Evolutionary conservation across 1,284 basidiomycete species (phyloP).

Genomic region (Pyrrhoderma noxium): DNA sequence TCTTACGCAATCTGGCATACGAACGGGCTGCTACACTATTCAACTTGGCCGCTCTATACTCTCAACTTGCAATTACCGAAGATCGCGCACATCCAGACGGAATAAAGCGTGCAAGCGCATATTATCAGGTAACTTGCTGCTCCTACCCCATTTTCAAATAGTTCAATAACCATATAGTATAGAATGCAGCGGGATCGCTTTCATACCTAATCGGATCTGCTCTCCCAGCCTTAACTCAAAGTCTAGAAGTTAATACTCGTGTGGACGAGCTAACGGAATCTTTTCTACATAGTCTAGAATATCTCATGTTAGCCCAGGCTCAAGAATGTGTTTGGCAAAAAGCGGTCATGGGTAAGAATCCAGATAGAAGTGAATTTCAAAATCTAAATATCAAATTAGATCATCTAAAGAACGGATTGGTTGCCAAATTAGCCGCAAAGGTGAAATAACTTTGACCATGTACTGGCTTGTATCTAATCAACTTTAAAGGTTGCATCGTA

Average conservation of each 20-base stretch:
- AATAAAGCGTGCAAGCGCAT: conserved; percentile 64
- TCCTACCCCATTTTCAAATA: too few relatives aligned
- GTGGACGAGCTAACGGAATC: conserved; percentile 60
- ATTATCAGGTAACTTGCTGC: conserved; percentile 71
- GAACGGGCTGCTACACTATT: conserved; percentile 75
- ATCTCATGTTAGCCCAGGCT: conserved; percentile 87
- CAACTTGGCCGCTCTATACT: conserved; percentile 80
- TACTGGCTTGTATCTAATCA: too few relatives aligned
- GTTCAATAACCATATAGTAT: not conserved
- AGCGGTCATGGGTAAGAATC: conserved; percentile 76
- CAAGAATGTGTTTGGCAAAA: conserved; percentile 98
- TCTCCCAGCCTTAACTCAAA: conserved; percentile 47
- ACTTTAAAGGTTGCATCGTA: conserved; percentile 68
- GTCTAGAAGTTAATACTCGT: conserved; percentile 45
- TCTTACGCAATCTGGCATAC: conserved; percentile 67
- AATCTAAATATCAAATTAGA: too few relatives aligned
- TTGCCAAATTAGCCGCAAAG: conserved; percentile 80
- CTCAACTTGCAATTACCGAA: conserved; percentile 58
- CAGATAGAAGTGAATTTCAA: too few relatives aligned
- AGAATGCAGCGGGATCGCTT: conserved; percentile 77
- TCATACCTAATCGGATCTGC: conserved; percentile 54
- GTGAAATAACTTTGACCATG: conserved; percentile 34
- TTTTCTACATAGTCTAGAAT: conserved; percentile 61
- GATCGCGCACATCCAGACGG: conserved; percentile 70
- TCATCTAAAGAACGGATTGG: conserved; percentile 75